Evolutionary conservation across 139 green algal genomes (phyloP), one percentile per base, ranked within the genome.

Genomic region (Choricystis sp.): DNA sequence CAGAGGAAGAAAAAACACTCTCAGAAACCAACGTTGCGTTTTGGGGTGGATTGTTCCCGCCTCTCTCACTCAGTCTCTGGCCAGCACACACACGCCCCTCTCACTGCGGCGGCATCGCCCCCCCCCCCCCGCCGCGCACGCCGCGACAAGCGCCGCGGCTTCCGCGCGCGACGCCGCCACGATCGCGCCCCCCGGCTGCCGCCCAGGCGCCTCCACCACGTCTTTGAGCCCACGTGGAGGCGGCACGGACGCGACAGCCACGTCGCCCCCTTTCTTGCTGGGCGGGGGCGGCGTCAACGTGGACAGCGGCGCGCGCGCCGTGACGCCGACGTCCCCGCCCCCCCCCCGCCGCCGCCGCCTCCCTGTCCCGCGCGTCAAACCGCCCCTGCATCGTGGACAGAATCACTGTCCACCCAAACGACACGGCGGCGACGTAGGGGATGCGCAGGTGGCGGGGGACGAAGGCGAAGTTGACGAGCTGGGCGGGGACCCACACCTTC

Each of bases 391-490:
- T 82, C 5, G 67, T 56, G n/a, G 59, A 72, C 14, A 82, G 59
- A 25, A 82, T 79, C 49, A 81, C 64, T 19, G 75, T 82, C 77
- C 77, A 83, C 19, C 74, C 57, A 57, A 82, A 82, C 24, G 67
- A 77, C 2, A 82, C 75, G 16, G 60, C 75, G 9, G 77, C 77
- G 1, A 79, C 77, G 31, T 82, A 93, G 1, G 87, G 87, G 40
- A 94, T 85, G 48, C 85, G 78, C 59, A 94, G 70, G 75, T 94
- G 85, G 57, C 74, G 62, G 19, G 86, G 86, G 29, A 95, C 87
- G 23, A 90, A 64, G 1, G 79, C 72, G 69, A 95, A 95, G 79
- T 95, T 95, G 67, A 93, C 66, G 25, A 94, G 58, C 74, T 90
- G 79, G 26, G 61, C 62, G 24, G 64, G 71, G 25, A 94, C 78